Percentiles rank a stretch among this genome's conserved stretches.
phyloP scores from a whole-genome alignment of 2,329 filamentous ascomycete genomes.

The Sarocladiaceae sp. region DNA sequence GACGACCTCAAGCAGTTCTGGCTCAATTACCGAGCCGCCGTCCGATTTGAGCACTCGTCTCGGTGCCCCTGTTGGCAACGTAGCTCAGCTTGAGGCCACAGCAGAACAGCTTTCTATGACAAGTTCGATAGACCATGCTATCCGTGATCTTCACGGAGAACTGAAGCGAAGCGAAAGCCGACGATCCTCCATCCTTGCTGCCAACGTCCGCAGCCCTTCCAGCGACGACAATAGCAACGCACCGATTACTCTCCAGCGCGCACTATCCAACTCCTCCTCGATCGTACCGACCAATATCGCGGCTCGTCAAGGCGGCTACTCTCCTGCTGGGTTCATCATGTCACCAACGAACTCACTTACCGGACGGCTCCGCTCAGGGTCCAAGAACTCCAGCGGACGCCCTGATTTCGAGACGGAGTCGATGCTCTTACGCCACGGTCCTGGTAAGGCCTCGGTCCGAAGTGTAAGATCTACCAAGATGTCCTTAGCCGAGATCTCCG shows the following conservation, averaged over 20 bases:
- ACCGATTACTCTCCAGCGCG: conserved; percentile 30
- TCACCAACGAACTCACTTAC: conserved; percentile 62
- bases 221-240: conserved; percentile 24
- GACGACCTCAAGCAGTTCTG: conserved; percentile 39
- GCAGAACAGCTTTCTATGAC: conserved; percentile 71
- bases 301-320: conserved; percentile 66
- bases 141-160: conserved; percentile 67
- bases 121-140: conserved; percentile 74
- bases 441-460: conserved; percentile 49
- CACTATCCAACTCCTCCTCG: conserved; percentile 50
- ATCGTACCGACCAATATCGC: conserved; percentile 66
- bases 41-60: conserved; percentile 58
- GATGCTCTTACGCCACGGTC: conserved; percentile 43
- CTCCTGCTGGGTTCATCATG: conserved; percentile 62
- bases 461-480: conserved; percentile 47
- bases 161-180: conserved; percentile 67
- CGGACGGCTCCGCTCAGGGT: conserved; percentile 50
- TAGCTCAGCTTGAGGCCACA: conserved; percentile 70
- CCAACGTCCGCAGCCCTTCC: conserved; percentile 33
- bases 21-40: conserved; percentile 50
- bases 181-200: conserved; percentile 57
- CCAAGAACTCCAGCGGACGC: conserved; percentile 41
- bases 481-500: conserved; percentile 52
- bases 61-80: conserved; percentile 60
- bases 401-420: conserved; percentile 37